Base-by-base conservation (phyloP, 2,329 filamentous ascomycete genomes). In the Colletotrichum graminicola region DNA sequence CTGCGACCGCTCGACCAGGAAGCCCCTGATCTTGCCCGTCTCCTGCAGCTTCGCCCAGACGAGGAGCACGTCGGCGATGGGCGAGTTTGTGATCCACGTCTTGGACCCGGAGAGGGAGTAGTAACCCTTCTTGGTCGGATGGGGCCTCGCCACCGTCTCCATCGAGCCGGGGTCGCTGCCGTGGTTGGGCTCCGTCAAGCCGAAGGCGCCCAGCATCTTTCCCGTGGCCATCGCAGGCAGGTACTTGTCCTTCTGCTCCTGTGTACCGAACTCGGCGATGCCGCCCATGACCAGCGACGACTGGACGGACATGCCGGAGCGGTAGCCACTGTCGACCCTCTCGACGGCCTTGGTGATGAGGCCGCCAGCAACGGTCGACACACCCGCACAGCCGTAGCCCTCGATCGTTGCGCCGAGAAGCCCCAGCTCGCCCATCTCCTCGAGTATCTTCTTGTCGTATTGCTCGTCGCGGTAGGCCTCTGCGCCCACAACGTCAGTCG, bases 61-160 rank as follows among this genome's bases (percentile, higher is more conserved):
- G 74, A 97, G 83, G 63, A 97, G 83, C 2, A 97, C 87, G 76
- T 97, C 94, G 1, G 94, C 90, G 76, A 97, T 97, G 4, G 94
- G 94, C 10, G 93, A 95, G 82, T 97, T 97, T 18, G 94, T 97
- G 79, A 97, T 97, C 94, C 94, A 97, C 0, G 95, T 97, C 86
- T 97, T 97, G 61, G 93, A 85, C 1, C 94, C 94, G 56, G 91
- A 94, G 45, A 97, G 83, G 54, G 91, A 88, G 76, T 92, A 93
- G 80, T 94, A 94, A 1, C 94, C 94, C 78, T 93, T 92, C 85
- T 95, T 95, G 10, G 89, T 91, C 7, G 94, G 93, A 79, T 97
- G 94, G 60, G 91, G 91, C 79, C 91, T 94, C n/a, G 94, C 95
- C 12, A 89, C 87, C 7, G 92, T 94, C 86, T 97, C 94, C 94